A percentile compares a stretch with the other conserved stretches of the same genome.
Evolutionary conservation across 1,284 basidiomycete genomes (phyloP).

Genomic region (Cutaneotrichosporon arboriforme): DNA sequence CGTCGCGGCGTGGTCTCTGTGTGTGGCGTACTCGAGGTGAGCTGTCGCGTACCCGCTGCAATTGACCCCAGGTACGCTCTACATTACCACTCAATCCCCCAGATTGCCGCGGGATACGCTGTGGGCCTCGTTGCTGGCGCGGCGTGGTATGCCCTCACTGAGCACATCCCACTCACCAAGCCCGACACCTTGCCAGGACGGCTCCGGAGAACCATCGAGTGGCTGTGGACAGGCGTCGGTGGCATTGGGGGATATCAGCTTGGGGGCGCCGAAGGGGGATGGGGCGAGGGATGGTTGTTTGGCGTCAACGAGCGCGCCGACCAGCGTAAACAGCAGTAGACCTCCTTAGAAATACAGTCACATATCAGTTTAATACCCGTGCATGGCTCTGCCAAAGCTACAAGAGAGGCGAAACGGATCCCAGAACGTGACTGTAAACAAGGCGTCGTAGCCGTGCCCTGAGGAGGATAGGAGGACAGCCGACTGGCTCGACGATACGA

Average conservation of each 20-base stretch:
- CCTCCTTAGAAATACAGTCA: not conserved
- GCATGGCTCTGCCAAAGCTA: not conserved
- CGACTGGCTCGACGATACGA: no score
- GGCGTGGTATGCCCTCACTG: conserved; percentile 30
- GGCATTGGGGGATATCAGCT: conserved; percentile 39
- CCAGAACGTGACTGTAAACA: not conserved
- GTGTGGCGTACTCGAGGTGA: conserved; percentile 44
- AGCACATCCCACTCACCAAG: conserved; percentile 30
- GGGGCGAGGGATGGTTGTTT: conserved; percentile 37
- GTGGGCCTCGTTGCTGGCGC: conserved; percentile 29
- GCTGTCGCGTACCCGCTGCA: not conserved
- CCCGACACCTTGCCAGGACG: conserved; percentile 19
- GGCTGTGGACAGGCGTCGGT: conserved; percentile 34
- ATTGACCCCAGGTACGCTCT: conserved; percentile 35
- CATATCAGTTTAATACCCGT: not conserved
- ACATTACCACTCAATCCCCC: conserved; percentile 39
- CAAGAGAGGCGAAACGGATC: not conserved
- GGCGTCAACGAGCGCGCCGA: not conserved
- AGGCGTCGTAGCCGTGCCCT: no score
- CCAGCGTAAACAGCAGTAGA: conserved; percentile 6
- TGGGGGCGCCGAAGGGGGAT: conserved; percentile 34
- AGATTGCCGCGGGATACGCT: conserved; percentile 38
- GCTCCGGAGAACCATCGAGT: conserved; percentile 23
- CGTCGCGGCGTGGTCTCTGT: conserved; percentile 35
- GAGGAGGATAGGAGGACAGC: no score